phyloP scores from a whole-genome alignment of 345 rosid genomes.

The Eucalyptus sideroxylon region DNA sequence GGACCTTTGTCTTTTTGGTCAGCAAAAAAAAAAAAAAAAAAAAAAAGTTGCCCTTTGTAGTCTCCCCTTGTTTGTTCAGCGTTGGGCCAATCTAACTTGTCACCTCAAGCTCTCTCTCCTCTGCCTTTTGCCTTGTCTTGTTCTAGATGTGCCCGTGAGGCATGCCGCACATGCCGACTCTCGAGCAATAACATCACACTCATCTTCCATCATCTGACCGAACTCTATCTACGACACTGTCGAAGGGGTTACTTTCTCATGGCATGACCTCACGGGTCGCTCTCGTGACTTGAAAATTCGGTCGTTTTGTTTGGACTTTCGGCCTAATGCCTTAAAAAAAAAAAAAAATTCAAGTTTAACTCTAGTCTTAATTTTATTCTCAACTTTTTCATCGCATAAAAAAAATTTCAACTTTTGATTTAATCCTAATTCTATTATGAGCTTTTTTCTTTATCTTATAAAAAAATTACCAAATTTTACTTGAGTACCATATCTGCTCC shows the following conservation, averaged over 20 bases:
- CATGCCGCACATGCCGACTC: background rate
- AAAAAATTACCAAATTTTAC: too few species aligned
- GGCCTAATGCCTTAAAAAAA: background rate
- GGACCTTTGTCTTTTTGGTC: background rate
- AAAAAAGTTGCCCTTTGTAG: background rate
- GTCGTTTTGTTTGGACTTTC: background rate
- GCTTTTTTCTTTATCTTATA: background rate
- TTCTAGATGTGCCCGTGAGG: background rate
- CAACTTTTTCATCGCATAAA: background rate
- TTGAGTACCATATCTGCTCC: rapidly evolving
- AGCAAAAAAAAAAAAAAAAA: too few species aligned
- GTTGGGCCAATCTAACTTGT: background rate
- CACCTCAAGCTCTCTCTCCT: background rate
- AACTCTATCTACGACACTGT: background rate
- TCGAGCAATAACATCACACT: rapidly evolving
- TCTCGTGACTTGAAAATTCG: background rate
- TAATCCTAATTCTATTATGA: background rate
- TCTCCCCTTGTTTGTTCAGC: background rate
- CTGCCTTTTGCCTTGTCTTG: background rate
- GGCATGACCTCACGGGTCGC: background rate
- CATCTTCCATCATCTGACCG: background rate
- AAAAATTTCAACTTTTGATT: too few species aligned
- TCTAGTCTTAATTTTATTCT: background rate
- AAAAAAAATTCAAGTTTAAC: too few species aligned
- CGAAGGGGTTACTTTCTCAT: background rate